phyloP scores from a whole-genome alignment of 495 filamentous ascomycete species.

The Hypoxylon cercidicola region DNA sequence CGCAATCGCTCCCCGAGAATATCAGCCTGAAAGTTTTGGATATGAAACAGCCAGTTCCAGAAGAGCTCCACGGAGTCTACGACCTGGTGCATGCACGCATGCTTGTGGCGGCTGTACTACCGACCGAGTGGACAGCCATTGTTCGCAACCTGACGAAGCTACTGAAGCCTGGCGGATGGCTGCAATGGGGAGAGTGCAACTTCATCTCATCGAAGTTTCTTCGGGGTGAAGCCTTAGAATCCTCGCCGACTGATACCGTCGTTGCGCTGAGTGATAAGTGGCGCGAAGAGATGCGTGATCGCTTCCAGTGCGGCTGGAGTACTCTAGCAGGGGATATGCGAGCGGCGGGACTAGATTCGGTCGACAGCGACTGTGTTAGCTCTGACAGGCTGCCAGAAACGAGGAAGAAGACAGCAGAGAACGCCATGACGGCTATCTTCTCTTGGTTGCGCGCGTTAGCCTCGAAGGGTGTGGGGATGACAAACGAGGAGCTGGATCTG shows the following conservation, averaged over 20 bases:
- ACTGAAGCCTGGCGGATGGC: slow-evolving; percentile 41
- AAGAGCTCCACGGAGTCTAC: slow-evolving; percentile 41
- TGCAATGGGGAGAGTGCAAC: slow-evolving; percentile 44
- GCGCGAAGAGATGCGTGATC: neutral
- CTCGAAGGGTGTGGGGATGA: no score
- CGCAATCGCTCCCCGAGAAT: slow-evolving; percentile 43
- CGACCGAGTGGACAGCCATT: slow-evolving; percentile 37
- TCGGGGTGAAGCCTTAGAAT: neutral
- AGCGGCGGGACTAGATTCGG: slow-evolving; percentile 10
- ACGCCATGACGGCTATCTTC: slow-evolving; percentile 1
- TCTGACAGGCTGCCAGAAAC: slow-evolving; percentile 18
- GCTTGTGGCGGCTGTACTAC: slow-evolving; percentile 43
- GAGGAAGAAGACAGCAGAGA: slow-evolving; percentile 2
- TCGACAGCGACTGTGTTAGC: slow-evolving; percentile 9
- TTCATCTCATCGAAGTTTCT: neutral
- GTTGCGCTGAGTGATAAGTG: neutral
- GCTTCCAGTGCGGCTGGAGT: slow-evolving; percentile 13
- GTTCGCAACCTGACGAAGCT: slow-evolving; percentile 37
- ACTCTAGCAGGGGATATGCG: slow-evolving; percentile 5
- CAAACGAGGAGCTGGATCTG: no score
- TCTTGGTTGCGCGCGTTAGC: neutral
- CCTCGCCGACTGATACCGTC: neutral
- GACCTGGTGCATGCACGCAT: slow-evolving; percentile 53
- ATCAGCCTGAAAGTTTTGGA: slow-evolving; percentile 43
- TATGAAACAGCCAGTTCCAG: slow-evolving; percentile 46